Evolutionary conservation across 2,329 filamentous ascomycete genomes (phyloP).

Genomic region (Claviceps digitariae): DNA sequence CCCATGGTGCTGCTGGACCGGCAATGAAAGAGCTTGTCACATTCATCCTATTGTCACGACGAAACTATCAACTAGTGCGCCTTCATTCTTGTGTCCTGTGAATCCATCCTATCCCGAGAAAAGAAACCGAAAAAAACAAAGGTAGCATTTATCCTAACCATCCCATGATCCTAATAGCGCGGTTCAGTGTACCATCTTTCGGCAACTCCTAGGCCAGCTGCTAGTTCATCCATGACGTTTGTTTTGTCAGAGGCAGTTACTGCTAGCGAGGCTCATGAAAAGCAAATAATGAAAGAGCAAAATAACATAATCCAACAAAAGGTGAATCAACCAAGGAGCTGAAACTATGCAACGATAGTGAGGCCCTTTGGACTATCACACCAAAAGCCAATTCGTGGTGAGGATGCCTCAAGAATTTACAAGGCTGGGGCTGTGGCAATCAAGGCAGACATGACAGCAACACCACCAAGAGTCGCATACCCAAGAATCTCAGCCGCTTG

Average conservation of each 20-base stretch:
- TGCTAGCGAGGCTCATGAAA: background rate
- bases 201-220: background rate
- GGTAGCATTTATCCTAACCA: background rate
- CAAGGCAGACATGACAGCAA: constrained; percentile 25
- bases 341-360: background rate
- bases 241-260: background rate
- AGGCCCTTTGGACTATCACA: background rate
- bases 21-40: no score
- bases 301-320: background rate
- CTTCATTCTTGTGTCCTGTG: no score
- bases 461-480: constrained; percentile 23
- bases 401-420: constrained; percentile 5
- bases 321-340: background rate
- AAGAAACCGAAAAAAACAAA: background rate
- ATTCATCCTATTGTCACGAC: background rate
- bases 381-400: background rate
- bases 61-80: background rate
- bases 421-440: constrained; percentile 24
- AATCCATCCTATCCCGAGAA: background rate
- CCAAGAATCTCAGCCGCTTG: constrained; percentile 23
- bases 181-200: background rate
- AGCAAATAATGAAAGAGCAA: background rate
- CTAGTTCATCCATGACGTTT: background rate
- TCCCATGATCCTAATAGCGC: background rate
- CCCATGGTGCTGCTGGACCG: background rate